Evolutionary conservation across 2,329 filamentous ascomycete species (phyloP).

Genomic region (Ophiostoma fasciatum): DNA sequence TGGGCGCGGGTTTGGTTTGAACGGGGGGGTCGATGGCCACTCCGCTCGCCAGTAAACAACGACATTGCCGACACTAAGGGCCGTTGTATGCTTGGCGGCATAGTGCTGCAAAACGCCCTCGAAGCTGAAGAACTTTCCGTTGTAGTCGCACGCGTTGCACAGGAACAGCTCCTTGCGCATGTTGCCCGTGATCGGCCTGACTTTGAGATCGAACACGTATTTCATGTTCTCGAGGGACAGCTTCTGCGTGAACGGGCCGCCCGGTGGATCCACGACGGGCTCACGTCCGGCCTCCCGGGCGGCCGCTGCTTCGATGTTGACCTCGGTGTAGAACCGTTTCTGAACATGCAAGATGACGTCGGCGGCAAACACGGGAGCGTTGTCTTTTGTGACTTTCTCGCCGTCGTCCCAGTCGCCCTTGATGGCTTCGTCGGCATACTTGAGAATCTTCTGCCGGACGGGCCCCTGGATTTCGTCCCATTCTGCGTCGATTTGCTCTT

Average conservation of each 20-base stretch:
- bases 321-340: slow-evolving; percentile 47
- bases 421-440: slow-evolving; percentile 57
- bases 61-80: slow-evolving; percentile 54
- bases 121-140: slow-evolving; percentile 56
- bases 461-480: slow-evolving; percentile 60
- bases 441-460: slow-evolving; percentile 47
- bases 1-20: slow-evolving; percentile 43
- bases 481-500: slow-evolving; percentile 45
- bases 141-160: slow-evolving; percentile 53
- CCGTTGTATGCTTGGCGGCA: slow-evolving; percentile 63
- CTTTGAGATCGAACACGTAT: slow-evolving; percentile 65
- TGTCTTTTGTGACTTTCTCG: slow-evolving; percentile 46
- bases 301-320: slow-evolving; percentile 36
- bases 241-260: slow-evolving; percentile 42
- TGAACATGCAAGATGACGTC: slow-evolving; percentile 56
- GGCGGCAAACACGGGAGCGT: slow-evolving; percentile 52
- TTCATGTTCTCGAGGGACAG: slow-evolving; percentile 76
- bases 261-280: slow-evolving; percentile 30
- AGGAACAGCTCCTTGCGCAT: slow-evolving; percentile 60
- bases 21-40: slow-evolving; percentile 65
- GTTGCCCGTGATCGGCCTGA: slow-evolving; percentile 53
- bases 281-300: slow-evolving; percentile 29
- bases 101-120: slow-evolving; percentile 73
- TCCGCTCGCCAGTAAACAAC: slow-evolving; percentile 69
- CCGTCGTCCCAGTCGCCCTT: slow-evolving; percentile 49